These are phyloP conservation scores for Sedum album DNA, from an alignment of 164 flowering plant species.

Conservation along the genomic window DNA sequence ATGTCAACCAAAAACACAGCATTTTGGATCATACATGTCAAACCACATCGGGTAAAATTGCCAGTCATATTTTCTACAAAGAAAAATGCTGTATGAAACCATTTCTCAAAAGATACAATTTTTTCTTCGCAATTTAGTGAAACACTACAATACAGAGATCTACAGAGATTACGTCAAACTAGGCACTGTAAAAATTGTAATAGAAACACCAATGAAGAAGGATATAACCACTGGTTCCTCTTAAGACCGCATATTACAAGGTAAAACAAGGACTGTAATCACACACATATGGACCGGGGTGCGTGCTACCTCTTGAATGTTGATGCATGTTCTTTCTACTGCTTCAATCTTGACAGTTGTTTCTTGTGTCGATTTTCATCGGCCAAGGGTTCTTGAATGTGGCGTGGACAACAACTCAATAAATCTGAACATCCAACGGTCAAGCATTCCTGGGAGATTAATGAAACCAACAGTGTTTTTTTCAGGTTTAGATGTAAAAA, in stretches of 20 bases:
- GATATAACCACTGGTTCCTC: neutral
- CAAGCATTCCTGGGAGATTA: slow-evolving; percentile 1
- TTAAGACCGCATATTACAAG: neutral
- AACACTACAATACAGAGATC: too few species aligned
- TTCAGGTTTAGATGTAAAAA: neutral
- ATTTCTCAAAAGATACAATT: too few species aligned
- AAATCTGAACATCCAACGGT: slow-evolving; percentile 5
- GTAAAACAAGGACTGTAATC: neutral
- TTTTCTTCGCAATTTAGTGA: too few species aligned
- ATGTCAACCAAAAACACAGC: too few species aligned
- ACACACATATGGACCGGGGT: neutral
- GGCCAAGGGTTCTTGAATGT: neutral
- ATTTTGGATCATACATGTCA: too few species aligned
- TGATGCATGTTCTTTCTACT: neutral
- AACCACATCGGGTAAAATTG: too few species aligned
- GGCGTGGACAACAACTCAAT: slow-evolving; percentile 1
- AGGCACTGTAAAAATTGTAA: too few species aligned
- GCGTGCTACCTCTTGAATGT: neutral
- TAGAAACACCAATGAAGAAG: too few species aligned
- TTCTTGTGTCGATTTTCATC: neutral
- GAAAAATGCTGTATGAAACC: too few species aligned
- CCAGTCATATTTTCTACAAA: too few species aligned
- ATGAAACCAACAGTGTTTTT: neutral
- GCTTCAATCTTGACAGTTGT: neutral
- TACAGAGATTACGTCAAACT: too few species aligned